Percentiles rank a stretch among this genome's conserved stretches.
phyloP scores from a whole-genome alignment of 805 yeast species.

The Sugiyamaella floridensis region DNA sequence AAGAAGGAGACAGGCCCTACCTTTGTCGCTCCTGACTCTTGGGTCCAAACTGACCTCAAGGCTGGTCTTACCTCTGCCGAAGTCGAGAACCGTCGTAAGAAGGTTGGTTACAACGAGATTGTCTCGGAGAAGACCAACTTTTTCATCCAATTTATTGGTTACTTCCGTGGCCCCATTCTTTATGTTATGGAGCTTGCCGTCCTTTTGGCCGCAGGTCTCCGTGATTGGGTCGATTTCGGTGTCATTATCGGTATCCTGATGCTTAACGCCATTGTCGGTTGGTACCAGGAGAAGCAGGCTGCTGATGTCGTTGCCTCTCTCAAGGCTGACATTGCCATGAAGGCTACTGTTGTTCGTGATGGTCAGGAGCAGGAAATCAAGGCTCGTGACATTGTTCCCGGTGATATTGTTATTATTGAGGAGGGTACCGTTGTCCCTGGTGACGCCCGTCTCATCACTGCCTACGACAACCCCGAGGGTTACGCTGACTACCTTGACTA shows the following conservation, averaged over 20 bases:
- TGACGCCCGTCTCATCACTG: slow-evolving; percentile 66
- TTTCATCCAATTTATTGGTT: slow-evolving; percentile 71
- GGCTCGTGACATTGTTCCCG: slow-evolving; percentile 86
- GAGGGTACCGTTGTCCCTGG: slow-evolving; percentile 92
- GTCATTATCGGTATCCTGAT: slow-evolving; percentile 83
- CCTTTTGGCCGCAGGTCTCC: slow-evolving; percentile 87
- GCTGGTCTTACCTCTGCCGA: slow-evolving; percentile 72
- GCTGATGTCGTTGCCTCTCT: slow-evolving; percentile 95
- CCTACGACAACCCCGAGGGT: slow-evolving; percentile 33
- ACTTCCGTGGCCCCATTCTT: slow-evolving; percentile 90
- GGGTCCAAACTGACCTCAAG: slow-evolving; percentile 72
- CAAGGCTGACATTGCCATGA: slow-evolving; percentile 89
- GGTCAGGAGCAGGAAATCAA: slow-evolving; percentile 70
- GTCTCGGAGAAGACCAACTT: slow-evolving; percentile 78
- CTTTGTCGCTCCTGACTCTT: slow-evolving; percentile 63
- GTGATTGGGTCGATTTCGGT: slow-evolving; percentile 99
- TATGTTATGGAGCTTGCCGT: slow-evolving; percentile 97
- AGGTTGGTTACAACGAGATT: slow-evolving; percentile 83
- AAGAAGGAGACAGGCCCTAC: slow-evolving; percentile 36
- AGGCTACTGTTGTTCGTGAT: slow-evolving; percentile 80
- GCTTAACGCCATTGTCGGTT: slow-evolving; percentile 91
- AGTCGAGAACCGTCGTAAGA: slow-evolving; percentile 78
- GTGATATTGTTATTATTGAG: slow-evolving; percentile 87
- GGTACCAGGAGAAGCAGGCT: slow-evolving; percentile 95
- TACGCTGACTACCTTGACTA: slow-evolving; percentile 34